Percentiles rank a stretch among this genome's conserved stretches.
Evolutionary conservation across 306 rosid species (phyloP).

Genomic region (Morella rubra): DNA sequence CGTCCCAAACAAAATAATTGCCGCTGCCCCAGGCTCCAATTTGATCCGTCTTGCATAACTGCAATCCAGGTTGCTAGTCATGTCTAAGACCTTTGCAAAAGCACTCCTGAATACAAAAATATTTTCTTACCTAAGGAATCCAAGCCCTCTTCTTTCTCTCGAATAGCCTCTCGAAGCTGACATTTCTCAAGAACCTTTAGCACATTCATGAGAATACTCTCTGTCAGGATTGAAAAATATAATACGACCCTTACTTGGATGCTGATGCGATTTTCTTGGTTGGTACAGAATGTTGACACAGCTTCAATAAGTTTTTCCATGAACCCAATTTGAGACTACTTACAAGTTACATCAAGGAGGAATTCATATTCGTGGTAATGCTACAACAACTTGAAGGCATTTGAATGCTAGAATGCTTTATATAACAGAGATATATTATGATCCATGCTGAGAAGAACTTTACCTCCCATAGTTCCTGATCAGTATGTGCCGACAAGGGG

Average conservation of each 20-base stretch:
- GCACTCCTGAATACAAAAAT: no score
- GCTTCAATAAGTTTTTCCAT: neutral
- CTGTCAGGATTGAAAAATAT: neutral
- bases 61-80: neutral
- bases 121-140: conserved; percentile 30
- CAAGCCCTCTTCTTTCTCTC: conserved; percentile 26
- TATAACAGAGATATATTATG: neutral
- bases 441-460: neutral
- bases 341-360: neutral
- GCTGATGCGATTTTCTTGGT: neutral
- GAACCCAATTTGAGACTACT: neutral
- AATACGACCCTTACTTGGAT: neutral
- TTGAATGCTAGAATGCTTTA: neutral
- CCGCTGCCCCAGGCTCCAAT: conserved; percentile 41
- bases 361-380: neutral
- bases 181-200: conserved; percentile 33
- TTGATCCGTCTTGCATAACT: conserved; percentile 35
- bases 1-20: conserved; percentile 35
- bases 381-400: neutral
- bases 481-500: conserved; percentile 30
- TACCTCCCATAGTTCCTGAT: conserved; percentile 36
- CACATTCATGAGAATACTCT: neutral
- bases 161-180: conserved; percentile 27
- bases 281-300: neutral
- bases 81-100: neutral